phyloP scores from a whole-genome alignment of 208 protist genomes.

The Leishmania gerbilli region DNA sequence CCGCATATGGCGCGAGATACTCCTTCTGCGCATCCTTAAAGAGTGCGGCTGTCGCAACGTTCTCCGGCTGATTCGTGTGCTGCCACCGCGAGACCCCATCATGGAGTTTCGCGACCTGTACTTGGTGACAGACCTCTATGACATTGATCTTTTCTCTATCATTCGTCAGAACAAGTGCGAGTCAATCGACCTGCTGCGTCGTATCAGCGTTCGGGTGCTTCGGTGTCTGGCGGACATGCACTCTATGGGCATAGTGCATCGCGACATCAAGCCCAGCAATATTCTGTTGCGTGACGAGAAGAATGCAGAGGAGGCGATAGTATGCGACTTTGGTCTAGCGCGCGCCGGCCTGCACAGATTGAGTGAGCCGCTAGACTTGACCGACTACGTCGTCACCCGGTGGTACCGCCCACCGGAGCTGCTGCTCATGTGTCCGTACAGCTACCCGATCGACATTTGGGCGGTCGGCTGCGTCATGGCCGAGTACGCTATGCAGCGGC shows the following conservation, averaged over 20 bases:
- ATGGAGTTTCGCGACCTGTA: slow-evolving; percentile 87
- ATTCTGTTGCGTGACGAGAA: slow-evolving; percentile 90
- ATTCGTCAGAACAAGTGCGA: slow-evolving; percentile 62
- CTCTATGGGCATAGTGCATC: slow-evolving; percentile 96
- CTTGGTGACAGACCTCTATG: slow-evolving; percentile 90
- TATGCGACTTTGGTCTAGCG: slow-evolving; percentile 95
- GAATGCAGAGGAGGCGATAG: slow-evolving; percentile 82
- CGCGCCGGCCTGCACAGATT: slow-evolving; percentile 69
- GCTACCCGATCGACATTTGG: slow-evolving; percentile 98
- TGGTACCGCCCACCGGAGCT: slow-evolving; percentile 99
- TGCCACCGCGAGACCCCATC: slow-evolving; percentile 70
- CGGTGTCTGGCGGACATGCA: slow-evolving; percentile 96
- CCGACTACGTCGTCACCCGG: slow-evolving; percentile 97
- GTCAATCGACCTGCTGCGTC: slow-evolving; percentile 83
- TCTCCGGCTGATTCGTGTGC: slow-evolving; percentile 73
- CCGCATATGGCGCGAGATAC: slow-evolving; percentile 97
- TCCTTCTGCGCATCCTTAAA: slow-evolving; percentile 92
- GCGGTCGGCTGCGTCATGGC: slow-evolving; percentile 98
- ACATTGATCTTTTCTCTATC: slow-evolving; percentile 94
- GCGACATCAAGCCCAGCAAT: slow-evolving; percentile 97
- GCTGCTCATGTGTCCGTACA: slow-evolving; percentile 94
- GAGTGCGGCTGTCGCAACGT: slow-evolving; percentile 94
- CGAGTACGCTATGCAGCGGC: slow-evolving; percentile 93
- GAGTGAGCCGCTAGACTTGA: slow-evolving; percentile 87
- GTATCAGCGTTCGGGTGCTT: slow-evolving; percentile 96